Percentiles rank a stretch among this genome's conserved stretches.
Conservation (phyloP, 306 rosid genomes). For the Acacia melanoxylon region DNA sequence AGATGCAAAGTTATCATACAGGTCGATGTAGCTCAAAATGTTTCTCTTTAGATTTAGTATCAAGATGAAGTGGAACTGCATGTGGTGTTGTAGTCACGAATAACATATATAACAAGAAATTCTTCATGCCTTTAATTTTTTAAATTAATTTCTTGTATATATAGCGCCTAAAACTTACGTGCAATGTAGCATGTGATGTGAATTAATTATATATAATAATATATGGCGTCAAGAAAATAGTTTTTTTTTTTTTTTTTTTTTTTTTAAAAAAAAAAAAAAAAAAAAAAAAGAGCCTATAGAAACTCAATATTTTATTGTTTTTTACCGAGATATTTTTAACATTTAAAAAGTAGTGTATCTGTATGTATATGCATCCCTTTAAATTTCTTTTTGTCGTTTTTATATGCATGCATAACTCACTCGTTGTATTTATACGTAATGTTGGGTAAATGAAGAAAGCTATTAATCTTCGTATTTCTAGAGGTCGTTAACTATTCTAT, state of each 20-base stretch:
- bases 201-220: neutral
- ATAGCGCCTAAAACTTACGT: neutral
- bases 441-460: neutral
- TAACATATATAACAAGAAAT: neutral
- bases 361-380: neutral
- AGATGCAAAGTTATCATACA: neutral
- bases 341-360: neutral
- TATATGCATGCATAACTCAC: neutral
- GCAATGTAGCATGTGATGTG: neutral
- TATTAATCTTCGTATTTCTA: neutral
- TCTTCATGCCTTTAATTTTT: neutral
- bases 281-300: neutral
- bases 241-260: too few relatives aligned
- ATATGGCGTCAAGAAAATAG: neutral
- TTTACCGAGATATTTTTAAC: neutral
- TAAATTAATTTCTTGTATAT: neutral
- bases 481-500: neutral
- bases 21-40: neutral
- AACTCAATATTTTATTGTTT: neutral
- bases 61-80: slow-evolving; percentile 18
- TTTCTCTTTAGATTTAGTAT: slow-evolving; percentile 22
- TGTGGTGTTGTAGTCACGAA: neutral
- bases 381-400: neutral
- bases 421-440: neutral
- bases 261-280: too few relatives aligned